Evolutionary conservation across 257 asterid genomes (phyloP), one percentile per base, ranked within the genome.

Genomic region (Buddleja alternifolia): DNA sequence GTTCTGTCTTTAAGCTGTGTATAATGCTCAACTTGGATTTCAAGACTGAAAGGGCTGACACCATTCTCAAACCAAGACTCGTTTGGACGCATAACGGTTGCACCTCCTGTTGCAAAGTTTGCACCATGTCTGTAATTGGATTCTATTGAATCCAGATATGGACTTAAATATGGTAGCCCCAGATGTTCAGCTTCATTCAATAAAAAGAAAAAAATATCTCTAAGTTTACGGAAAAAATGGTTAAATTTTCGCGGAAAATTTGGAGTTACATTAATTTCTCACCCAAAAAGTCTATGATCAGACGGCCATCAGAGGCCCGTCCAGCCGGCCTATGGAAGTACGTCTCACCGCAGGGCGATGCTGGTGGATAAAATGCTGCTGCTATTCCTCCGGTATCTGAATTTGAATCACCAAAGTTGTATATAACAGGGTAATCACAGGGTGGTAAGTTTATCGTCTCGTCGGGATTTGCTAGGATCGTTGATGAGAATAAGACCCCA

Each of bases 51-150:
- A 0, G 97, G 96, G 72, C 92, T 86, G 4, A 71, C 74, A 6
- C 88, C 86, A 25, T 62, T 69, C 53, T 4, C 80, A 29, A 79
- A 81, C 94, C 92, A 85, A 8, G 90, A 75, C 52, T 70, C 84
- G 0, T 70, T 70, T 6, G 77, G 81, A 37, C 85, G 77, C 66
- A 54, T 29, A 56, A 86, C 73, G 42, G 95, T 90, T 11, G 96
- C 86, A 17, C 97, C 97, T 8, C 95, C 93, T 0, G 92, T 84
- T n/a, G 97, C 95, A 56, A 90, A 90, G 71, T 88, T 85, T 32
- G 95, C 85, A 12, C 96, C 94, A 2, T 77, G 89, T 42, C 32
- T 67, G 71, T 67, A 90, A 40, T 66, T 77, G 60, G 85, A 65
- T 63, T 86, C 90, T 12, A 90, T 42, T 10, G 96, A 75, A 75